Base-by-base conservation (phyloP, 345 rosid species). In the Syzygium grande region DNA sequence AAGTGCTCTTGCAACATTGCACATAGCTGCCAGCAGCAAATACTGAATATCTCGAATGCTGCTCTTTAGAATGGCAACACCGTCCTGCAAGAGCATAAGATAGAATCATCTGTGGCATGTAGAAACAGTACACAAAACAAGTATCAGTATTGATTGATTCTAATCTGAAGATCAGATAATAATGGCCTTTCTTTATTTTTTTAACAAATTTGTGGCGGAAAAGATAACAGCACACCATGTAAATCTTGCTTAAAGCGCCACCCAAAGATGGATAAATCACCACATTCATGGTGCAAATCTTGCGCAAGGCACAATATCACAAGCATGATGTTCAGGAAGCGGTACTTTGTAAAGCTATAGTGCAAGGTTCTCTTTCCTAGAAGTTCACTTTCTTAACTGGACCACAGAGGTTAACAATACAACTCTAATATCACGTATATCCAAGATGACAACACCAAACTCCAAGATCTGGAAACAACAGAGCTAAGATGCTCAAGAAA, bases 11-110 rank as follows among this genome's bases (percentile, higher is more conserved):
- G 92, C 97, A 88, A 94, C 86, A 89, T 92, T 92, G 90, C 95
- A 95, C 98, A 98, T 96, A 91, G 95, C 92, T 54, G 92, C 94
- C 93, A 96, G 92, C 87, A 98, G 96, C 93, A 92, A 92, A 87
- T 94, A 91, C 87, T 96, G 99, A 89, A 95, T 87, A 89, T 94
- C 93, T 85, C 94, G 90, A 85, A 94, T 88, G 89, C 91, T 92
- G 88, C 92, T 89, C 86, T 88, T 85, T 79, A 93, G 93, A 89
- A 89, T 52, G 88, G 85, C 87, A 53, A 84, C 68, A 56, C 86
- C 93, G 87, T 88, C 90, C 99, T 96, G 97, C 95, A 94, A 89
- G 91, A 85, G 91, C 53, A 84, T 78, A 51, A 85, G 21, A 86
- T 77, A 88, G 85, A 38, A 41, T 73, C 25, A 38, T 38, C 38